Percentiles rank a stretch among this genome's conserved stretches.
These are phyloP conservation scores for Colletotrichum tropicale DNA, from an alignment of 2,329 filamentous ascomycete species.

Conservation along the genomic window DNA sequence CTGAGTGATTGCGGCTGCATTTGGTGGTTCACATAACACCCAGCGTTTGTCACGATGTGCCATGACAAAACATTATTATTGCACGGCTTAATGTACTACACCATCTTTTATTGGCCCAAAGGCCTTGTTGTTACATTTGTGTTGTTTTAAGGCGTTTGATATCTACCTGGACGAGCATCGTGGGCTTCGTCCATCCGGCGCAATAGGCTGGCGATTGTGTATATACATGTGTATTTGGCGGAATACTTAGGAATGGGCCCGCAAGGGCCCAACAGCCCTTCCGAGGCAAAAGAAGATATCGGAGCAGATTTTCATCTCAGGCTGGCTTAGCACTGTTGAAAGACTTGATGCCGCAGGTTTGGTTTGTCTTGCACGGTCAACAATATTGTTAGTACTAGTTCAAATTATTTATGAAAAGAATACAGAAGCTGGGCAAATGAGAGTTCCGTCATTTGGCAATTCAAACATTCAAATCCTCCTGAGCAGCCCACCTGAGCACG, in stretches of 20 bases:
- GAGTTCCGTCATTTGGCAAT: neutral
- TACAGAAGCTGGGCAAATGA: neutral
- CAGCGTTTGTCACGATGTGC: neutral
- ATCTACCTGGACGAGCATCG: neutral
- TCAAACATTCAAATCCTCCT: neutral
- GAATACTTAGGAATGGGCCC: neutral
- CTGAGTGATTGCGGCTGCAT: constrained; percentile 58
- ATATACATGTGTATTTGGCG: neutral
- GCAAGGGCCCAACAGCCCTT: neutral
- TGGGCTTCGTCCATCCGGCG: neutral
- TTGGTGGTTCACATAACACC: constrained; percentile 51
- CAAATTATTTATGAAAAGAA: neutral
- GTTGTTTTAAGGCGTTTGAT: neutral
- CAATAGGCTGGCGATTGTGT: neutral
- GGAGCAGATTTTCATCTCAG: neutral
- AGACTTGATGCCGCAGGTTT: neutral
- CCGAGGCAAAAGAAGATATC: neutral
- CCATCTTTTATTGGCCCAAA: neutral
- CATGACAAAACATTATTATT: neutral
- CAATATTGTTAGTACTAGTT: neutral
- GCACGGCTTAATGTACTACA: neutral
- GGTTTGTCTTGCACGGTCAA: neutral
- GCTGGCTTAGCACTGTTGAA: neutral
- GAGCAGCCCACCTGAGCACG: neutral
- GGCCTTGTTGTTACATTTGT: neutral